Evolutionary conservation across 768 basidiomycete genomes (phyloP), one percentile per base, ranked within the genome.

Genomic region (Fomitopsis pulvina): DNA sequence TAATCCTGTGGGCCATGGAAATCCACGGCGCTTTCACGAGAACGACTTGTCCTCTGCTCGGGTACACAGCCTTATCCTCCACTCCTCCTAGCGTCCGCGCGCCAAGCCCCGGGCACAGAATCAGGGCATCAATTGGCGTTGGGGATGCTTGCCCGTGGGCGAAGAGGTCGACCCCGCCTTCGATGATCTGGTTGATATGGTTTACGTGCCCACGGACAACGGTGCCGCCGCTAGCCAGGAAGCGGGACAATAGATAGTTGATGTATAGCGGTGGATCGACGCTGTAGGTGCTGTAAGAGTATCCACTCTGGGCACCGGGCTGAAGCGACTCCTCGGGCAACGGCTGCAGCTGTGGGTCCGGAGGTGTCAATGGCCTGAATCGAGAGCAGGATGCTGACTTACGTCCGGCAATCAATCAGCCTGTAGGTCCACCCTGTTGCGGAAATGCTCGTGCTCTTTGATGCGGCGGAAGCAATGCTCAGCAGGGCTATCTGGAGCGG

Each of bases 61-160:
- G 76, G 54, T 72, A 72, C 28, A 77, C 61, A 29, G 70, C 67
- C 53, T 66, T 66, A 53, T 79, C 77, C 52, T 76, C 75, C 20
- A 80, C 71, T 5, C 77, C 76, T 9, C 78, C 78, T 1, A 80
- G 67, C 7, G 66, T 64, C 0, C 75, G 67, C 14, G 79, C 75
- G 2, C 79, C 79, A 20, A 93, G 64, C 0, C 90, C 90, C 0
- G 79, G 73, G 56, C 87, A 91, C 9, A 85, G 77, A 4, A 92
- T 63, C 1, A 92, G 60, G 0, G 81, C 87, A 41, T 79, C 76
- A 21, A 66, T 53, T 3, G 59, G 50, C 1, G 25, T 30, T 0
- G 26, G 40, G 24, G 54, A 37, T 3, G 52, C 49, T 9, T 47
- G 52, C 7, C 56, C 50, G 4, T 44, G 52, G 1, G 55, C 44